Evolutionary conservation across 108 stramenopile genomes (phyloP).

Genomic region (Skeletonema menzelii): DNA sequence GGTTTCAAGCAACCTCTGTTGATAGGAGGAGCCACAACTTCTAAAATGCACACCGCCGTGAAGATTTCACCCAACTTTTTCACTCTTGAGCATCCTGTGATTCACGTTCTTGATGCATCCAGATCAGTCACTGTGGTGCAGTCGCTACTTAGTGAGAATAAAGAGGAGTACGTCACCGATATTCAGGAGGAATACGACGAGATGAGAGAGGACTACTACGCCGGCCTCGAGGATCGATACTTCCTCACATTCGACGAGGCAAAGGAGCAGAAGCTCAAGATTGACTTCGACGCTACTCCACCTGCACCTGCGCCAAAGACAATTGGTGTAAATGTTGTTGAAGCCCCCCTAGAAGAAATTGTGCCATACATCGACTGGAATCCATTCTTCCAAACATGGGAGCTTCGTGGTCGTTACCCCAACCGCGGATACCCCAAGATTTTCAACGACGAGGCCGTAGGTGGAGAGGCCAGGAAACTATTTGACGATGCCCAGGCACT

Average conservation of each 20-base stretch:
- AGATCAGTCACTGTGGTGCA: conserved; percentile 97
- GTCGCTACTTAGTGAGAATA: conserved; percentile 83
- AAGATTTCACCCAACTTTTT: conserved; percentile 97
- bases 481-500: conserved; percentile 96
- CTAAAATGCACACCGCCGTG: conserved; percentile 99
- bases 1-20: conserved; percentile 95
- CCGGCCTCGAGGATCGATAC: conserved; percentile 94
- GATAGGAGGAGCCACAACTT: conserved; percentile 99
- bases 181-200: conserved; percentile 95
- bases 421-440: conserved; percentile 99
- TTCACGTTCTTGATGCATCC: conserved; percentile 99
- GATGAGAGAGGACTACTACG: conserved; percentile 97
- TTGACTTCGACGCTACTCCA: conserved; percentile 90
- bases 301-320: conserved; percentile 85
- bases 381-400: conserved; percentile 99
- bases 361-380: conserved; percentile 99
- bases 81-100: conserved; percentile 92
- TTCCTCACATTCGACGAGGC: conserved; percentile 94
- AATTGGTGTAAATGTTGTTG: conserved; percentile 81
- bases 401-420: conserved; percentile 98
- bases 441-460: conserved; percentile 97
- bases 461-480: conserved; percentile 96
- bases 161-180: conserved; percentile 94
- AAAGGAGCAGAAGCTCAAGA: conserved; percentile 71
- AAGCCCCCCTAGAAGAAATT: conserved; percentile 81